phyloP scores from a whole-genome alignment of 192 early-diverging fungal genomes.

The Coemansia javaensis region DNA sequence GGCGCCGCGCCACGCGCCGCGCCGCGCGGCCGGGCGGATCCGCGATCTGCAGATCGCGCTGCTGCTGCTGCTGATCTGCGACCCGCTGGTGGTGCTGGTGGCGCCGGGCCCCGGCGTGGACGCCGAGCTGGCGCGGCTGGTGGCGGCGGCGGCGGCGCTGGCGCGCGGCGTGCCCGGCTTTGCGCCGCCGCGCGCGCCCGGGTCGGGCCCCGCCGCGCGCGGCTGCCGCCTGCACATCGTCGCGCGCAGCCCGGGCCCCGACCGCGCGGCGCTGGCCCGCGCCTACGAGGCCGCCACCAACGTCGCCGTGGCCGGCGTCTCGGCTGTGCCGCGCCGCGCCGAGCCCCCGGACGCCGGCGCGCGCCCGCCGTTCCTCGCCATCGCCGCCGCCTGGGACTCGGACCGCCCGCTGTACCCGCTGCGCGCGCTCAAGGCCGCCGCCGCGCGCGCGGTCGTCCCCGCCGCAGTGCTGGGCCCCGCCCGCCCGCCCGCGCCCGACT shows the following conservation, averaged over 20 bases:
- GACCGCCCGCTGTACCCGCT: slow-evolving; percentile 2
- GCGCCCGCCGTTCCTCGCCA: slow-evolving; percentile 9
- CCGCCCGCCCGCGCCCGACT: background rate
- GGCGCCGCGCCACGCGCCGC: background rate
- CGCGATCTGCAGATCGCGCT: slow-evolving; percentile 26
- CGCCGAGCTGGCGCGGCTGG: slow-evolving; percentile 6
- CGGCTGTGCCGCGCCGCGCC: background rate
- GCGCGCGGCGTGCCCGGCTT: slow-evolving; percentile 9
- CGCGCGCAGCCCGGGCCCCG: background rate
- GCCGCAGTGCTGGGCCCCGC: background rate
- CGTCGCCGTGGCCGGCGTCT: slow-evolving; percentile 14
- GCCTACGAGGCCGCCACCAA: slow-evolving; percentile 22
- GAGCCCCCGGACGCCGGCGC: background rate
- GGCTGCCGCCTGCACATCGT: slow-evolving; percentile 1
- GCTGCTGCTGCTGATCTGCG: slow-evolving; percentile 29
- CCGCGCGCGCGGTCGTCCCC: background rate
- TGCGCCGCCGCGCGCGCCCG: background rate
- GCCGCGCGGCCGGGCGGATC: slow-evolving; percentile 3
- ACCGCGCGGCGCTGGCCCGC: background rate
- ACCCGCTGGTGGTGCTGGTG: slow-evolving; percentile 18
- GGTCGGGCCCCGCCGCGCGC: background rate
- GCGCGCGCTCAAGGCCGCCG: background rate
- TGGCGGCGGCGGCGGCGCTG: slow-evolving; percentile 7
- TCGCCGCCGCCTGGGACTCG: slow-evolving; percentile 2
- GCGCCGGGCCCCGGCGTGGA: slow-evolving; percentile 4